Evolutionary conservation across 345 rosid species (phyloP), one percentile per base, ranked within the genome.

Genomic region (Turnera subulata): DNA sequence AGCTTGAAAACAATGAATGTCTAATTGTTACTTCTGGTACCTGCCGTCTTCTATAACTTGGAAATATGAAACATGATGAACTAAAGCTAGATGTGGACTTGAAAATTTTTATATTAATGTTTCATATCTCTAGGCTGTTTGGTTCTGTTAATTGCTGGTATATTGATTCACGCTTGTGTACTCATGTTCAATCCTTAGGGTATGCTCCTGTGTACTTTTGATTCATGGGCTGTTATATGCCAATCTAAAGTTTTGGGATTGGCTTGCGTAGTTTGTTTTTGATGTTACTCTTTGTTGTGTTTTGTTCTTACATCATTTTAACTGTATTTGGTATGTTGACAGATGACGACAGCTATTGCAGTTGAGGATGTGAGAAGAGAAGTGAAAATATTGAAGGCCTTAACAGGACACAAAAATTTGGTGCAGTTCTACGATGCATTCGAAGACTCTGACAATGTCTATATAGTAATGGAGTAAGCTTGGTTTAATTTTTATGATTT

Each of bases 331-430:
- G 43, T 43, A 53, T 52, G 6, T 68, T 69, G 68, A 48, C 82
- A 93, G 99, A 89, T 93, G 97, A 85, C 97, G 33, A 85, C 95
- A 61, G 86, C 99, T 52, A 93, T 93, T 67, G 86, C 99, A 32
- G 70, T 93, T 51, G 97, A 93, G 73, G 99, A 89, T 77, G 99
- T 89, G 62, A 81, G 99, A 76, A 87, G 99, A 73, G 97, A 93
- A 79, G 97, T 93, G 65, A 89, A 87, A 55, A 82, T 93, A 64
- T 71, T 93, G 54, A 83, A 73, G 68, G 91, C 89, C 56, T 80
- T 93, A 74, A 71, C 88, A n/a, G 97, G 99, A 65, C 99, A 93
- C 66, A 61, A 58, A 68, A 89, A 93, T 81, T 69, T 93, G 2
- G 91, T 87, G 20, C 78, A 70, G 56, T 93, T 93, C 74, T 84